Conservation (phyloP, 2,329 filamentous ascomycete species). For the Teratosphaeria viscida region DNA sequence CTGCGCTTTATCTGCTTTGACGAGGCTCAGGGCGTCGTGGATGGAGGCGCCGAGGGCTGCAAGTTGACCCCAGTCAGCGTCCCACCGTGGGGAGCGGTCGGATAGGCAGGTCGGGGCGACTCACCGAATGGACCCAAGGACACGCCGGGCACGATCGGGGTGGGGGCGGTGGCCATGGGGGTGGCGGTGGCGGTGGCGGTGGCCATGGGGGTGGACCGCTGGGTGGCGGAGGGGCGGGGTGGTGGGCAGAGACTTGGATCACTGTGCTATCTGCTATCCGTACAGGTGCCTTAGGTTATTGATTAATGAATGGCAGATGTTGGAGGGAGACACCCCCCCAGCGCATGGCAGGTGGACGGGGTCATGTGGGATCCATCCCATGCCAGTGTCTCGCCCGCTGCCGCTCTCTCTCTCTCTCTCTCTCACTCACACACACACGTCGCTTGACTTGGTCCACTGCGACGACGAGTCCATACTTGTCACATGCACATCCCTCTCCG, state of each 20-base stretch:
- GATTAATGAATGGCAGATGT: neutral
- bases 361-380: neutral
- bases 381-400: neutral
- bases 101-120: neutral
- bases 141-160: constrained; percentile 4
- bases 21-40: constrained; percentile 74
- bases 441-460: neutral
- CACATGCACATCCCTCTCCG: neutral
- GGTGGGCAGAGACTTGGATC: neutral
- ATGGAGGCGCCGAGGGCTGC: constrained; percentile 84
- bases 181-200: neutral
- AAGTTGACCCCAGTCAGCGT: neutral
- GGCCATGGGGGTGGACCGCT: neutral
- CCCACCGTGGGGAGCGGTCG: neutral
- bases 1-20: constrained; percentile 75
- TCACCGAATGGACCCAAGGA: constrained; percentile 6
- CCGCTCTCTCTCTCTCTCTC: neutral
- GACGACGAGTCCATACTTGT: neutral
- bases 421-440: neutral
- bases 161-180: neutral
- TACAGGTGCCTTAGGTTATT: too few species aligned
- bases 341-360: constrained; percentile 2
- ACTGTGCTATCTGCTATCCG: too few species aligned
- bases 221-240: neutral
- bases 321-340: constrained; percentile 6